phyloP scores from a whole-genome alignment of 2,329 filamentous ascomycete species.

The Ophiostoma montium region DNA sequence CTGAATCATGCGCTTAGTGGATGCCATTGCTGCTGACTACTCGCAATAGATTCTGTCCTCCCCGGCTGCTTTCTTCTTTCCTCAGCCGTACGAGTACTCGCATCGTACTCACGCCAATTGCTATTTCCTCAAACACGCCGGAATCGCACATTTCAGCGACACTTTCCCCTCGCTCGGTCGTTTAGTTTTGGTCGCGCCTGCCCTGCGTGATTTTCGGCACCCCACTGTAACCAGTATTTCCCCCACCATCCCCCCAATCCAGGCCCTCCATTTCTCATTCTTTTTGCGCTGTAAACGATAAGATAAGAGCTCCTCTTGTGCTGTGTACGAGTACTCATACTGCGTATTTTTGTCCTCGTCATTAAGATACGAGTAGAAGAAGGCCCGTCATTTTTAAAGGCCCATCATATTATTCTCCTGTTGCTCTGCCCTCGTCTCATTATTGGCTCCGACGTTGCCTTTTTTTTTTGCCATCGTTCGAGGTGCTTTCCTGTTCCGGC shows the following conservation, averaged over 20 bases:
- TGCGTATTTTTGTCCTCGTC: not conserved
- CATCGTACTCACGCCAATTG: too few species aligned
- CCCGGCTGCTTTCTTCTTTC: not conserved
- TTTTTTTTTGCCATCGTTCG: not conserved
- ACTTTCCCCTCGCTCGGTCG: slow-evolving; percentile 7
- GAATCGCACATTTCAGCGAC: slow-evolving; percentile 10
- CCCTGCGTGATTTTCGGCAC: slow-evolving; percentile 12
- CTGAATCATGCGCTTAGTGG: too few species aligned
- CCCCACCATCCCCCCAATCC: slow-evolving; percentile 3
- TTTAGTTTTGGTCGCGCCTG: slow-evolving; percentile 9
- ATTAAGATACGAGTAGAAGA: too few species aligned
- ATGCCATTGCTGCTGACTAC: too few species aligned
- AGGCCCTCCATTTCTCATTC: not conserved
- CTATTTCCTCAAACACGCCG: too few species aligned
- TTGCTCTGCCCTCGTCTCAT: not conserved
- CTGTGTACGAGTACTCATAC: too few species aligned
- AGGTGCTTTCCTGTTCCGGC: not conserved
- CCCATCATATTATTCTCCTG: not conserved
- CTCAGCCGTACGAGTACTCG: not conserved
- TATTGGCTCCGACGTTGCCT: not conserved
- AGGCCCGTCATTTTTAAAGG: not conserved
- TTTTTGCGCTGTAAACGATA: slow-evolving; percentile 13
- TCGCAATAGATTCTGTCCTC: too few species aligned
- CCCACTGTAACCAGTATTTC: slow-evolving; percentile 7
- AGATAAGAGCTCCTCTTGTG: slow-evolving; percentile 18